Percentiles rank a stretch among this genome's conserved stretches.
Conservation (phyloP, 768 basidiomycete species). For the Amanita thiersii region DNA sequence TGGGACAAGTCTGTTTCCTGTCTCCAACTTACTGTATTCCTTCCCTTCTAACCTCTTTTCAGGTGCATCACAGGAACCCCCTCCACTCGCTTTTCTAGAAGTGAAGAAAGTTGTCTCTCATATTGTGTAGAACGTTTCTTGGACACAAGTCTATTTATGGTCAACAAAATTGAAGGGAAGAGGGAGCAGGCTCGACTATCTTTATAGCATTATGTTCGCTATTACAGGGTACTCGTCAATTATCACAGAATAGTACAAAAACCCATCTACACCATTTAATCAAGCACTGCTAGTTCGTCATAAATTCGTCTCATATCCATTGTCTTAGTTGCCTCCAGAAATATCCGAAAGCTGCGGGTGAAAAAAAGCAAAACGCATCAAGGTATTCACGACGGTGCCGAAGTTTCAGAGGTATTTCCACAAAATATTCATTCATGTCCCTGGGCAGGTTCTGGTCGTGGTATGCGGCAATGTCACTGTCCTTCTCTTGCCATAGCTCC, state of each 20-base stretch:
- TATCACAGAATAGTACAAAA: not conserved
- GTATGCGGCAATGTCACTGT: conserved; percentile 64
- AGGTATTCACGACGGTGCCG: conserved; percentile 45
- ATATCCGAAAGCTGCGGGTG: conserved; percentile 46
- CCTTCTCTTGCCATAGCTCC: conserved; percentile 79
- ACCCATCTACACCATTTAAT: not conserved
- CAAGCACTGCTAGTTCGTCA: not conserved
- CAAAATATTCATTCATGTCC: conserved; percentile 32
- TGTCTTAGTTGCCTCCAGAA: conserved; percentile 23
- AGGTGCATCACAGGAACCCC: conserved; percentile 81
- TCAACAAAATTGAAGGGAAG: conserved; percentile 55
- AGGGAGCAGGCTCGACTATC: conserved; percentile 16
- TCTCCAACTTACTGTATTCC: conserved; percentile 5
- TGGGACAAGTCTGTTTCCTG: conserved; percentile 79
- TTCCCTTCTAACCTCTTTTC: conserved; percentile 6
- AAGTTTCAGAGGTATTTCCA: conserved; percentile 56
- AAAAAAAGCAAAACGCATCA: conserved; percentile 65
- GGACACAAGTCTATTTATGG: conserved; percentile 78
- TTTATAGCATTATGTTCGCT: too few relatives aligned
- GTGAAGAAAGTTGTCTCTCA: conserved; percentile 73
- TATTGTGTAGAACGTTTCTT: conserved; percentile 93
- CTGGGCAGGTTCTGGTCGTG: conserved; percentile 22
- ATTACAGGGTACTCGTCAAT: too few relatives aligned
- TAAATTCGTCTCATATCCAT: not conserved
- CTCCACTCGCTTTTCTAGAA: conserved; percentile 67